Conservation (phyloP, 1,284 basidiomycete species). For the Marasmius fiardii region DNA sequence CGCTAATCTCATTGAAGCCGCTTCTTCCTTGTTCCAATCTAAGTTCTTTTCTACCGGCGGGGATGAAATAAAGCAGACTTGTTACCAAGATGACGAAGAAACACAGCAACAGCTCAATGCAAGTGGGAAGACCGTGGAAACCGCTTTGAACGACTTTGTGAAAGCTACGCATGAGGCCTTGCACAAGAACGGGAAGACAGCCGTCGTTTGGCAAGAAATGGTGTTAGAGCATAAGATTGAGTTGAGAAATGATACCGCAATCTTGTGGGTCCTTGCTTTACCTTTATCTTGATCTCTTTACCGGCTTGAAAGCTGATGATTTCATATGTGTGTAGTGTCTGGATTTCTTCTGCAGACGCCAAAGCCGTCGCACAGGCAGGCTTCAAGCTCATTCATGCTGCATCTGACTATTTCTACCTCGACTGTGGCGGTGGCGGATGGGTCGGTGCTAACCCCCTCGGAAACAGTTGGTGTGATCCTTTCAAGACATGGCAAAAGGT, state of each 20-base stretch:
- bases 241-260: slow-evolving; percentile 64
- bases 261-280: slow-evolving; percentile 44
- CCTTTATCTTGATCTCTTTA: neutral
- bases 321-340: slow-evolving; percentile 63
- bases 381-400: slow-evolving; percentile 62
- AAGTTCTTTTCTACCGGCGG: slow-evolving; percentile 77
- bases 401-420: slow-evolving; percentile 77
- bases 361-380: slow-evolving; percentile 56
- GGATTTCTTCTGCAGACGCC: slow-evolving; percentile 67
- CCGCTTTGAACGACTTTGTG: slow-evolving; percentile 47
- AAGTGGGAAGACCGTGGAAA: slow-evolving; percentile 52
- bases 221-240: slow-evolving; percentile 62
- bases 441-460: slow-evolving; percentile 55
- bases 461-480: slow-evolving; percentile 63
- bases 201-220: slow-evolving; percentile 61
- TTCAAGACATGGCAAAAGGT: slow-evolving; percentile 78
- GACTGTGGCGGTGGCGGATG: slow-evolving; percentile 84
- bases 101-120: slow-evolving; percentile 51
- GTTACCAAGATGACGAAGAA: slow-evolving; percentile 61
- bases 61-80: slow-evolving; percentile 75
- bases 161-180: slow-evolving; percentile 31
- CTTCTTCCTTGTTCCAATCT: slow-evolving; percentile 44
- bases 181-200: slow-evolving; percentile 34
- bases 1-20: slow-evolving; percentile 36
- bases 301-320: no score